Percentiles rank a stretch among this genome's conserved stretches.
Evolutionary conservation across 768 basidiomycete genomes (phyloP).

Genomic region (Tulasnella sp.): DNA sequence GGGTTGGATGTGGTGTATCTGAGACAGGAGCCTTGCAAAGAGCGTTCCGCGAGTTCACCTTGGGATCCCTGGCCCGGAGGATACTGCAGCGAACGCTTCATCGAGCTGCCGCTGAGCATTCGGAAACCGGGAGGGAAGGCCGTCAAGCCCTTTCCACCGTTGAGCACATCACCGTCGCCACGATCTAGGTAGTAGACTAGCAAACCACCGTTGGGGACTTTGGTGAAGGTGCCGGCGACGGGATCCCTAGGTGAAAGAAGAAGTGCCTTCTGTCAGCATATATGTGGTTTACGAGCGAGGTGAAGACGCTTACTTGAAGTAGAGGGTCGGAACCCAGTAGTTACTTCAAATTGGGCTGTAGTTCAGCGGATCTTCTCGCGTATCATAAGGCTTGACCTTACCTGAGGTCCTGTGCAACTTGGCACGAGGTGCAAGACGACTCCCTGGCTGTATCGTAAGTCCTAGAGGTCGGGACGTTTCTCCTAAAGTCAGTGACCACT

Average conservation of each 20-base stretch:
- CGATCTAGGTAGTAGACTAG: slow-evolving; percentile 16
- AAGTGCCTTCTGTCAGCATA: no score
- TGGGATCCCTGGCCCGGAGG: slow-evolving; percentile 27
- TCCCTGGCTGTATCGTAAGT: slow-evolving; percentile 17
- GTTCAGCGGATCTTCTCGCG: no score
- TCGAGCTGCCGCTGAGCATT: slow-evolving; percentile 16
- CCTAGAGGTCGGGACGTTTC: background rate
- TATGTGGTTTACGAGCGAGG: no score
- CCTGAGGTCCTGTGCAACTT: slow-evolving; percentile 7
- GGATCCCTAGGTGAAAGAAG: background rate
- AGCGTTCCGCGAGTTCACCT: slow-evolving; percentile 32
- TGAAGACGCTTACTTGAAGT: slow-evolving; percentile 4
- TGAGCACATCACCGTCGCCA: background rate
- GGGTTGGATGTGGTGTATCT: background rate
- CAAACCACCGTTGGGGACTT: slow-evolving; percentile 15
- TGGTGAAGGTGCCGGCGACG: slow-evolving; percentile 2
- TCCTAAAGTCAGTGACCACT: background rate
- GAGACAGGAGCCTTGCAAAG: slow-evolving; percentile 33
- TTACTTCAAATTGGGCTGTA: no score
- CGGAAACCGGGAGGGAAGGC: slow-evolving; percentile 16
- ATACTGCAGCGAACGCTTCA: background rate
- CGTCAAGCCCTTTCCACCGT: slow-evolving; percentile 9
- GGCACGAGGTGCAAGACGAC: slow-evolving; percentile 11
- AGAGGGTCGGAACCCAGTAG: slow-evolving; percentile 14
- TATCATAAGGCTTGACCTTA: no score